A percentile compares a stretch with the other conserved stretches of the same genome.
Conservation (phyloP, 1,284 basidiomycete species). For the Inonotus obliquus region DNA sequence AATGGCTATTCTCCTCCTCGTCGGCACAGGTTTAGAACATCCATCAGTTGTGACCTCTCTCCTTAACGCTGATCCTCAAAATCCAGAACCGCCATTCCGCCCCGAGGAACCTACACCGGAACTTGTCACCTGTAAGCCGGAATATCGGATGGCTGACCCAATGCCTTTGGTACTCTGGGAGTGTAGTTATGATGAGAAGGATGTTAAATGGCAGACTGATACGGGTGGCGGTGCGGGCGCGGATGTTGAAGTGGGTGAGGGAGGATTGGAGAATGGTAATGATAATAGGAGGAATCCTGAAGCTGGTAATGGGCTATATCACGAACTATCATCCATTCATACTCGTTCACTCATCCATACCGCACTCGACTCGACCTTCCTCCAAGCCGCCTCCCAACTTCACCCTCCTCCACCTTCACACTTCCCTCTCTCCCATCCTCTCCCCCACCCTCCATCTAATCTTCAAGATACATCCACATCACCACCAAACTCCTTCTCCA, state of each 20-base stretch:
- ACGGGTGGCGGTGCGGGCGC: background rate
- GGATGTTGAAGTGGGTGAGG: background rate
- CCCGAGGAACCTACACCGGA: slow-evolving; percentile 37
- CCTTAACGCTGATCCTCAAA: slow-evolving; percentile 56
- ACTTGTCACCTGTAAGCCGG: slow-evolving; percentile 70
- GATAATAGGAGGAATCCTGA: slow-evolving; percentile 25
- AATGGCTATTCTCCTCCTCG: slow-evolving; percentile 87
- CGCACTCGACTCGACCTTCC: slow-evolving; percentile 59
- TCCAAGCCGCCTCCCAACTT: slow-evolving; percentile 45
- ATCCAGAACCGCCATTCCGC: slow-evolving; percentile 28
- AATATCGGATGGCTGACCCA: slow-evolving; percentile 90
- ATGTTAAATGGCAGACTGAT: slow-evolving; percentile 75
- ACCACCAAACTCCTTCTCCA: too few species aligned
- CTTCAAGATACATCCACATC: too few species aligned
- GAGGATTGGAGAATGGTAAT: too few species aligned
- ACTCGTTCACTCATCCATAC: slow-evolving; percentile 54
- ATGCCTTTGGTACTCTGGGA: slow-evolving; percentile 93
- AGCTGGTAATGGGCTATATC: slow-evolving; percentile 42
- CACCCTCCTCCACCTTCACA: slow-evolving; percentile 32
- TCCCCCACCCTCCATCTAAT: background rate
- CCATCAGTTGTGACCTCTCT: slow-evolving; percentile 71
- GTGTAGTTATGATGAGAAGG: slow-evolving; percentile 69
- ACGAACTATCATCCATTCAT: slow-evolving; percentile 55
- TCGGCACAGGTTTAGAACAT: slow-evolving; percentile 79
- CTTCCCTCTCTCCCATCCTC: slow-evolving; percentile 12